Conservation (phyloP, 139 green algal genomes). For the Picochlorum sp. region DNA sequence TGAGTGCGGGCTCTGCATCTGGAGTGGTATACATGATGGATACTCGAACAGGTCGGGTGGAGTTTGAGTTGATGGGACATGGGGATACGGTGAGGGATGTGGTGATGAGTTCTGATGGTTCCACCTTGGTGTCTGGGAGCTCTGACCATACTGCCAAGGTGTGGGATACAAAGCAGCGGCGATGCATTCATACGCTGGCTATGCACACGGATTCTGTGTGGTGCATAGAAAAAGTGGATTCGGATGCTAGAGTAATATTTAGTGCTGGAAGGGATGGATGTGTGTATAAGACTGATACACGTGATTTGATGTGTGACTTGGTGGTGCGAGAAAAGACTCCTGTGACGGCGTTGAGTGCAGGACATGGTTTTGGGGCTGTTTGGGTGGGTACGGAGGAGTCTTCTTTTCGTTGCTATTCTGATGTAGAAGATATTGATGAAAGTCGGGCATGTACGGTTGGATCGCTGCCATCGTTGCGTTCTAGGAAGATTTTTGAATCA, state of each 20-base stretch:
- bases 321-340: conserved; percentile 53
- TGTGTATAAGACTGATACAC: conserved; percentile 64
- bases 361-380: conserved; percentile 13
- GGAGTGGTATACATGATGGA: conserved; percentile 60
- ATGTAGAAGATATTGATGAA: neutral
- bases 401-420: conserved; percentile 17
- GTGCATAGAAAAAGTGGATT: conserved; percentile 41
- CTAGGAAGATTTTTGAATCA: neutral
- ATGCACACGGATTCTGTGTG: conserved; percentile 87
- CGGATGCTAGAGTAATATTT: conserved; percentile 47
- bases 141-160: conserved; percentile 78
- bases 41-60: conserved; percentile 40
- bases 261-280: conserved; percentile 69
- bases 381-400: conserved; percentile 54
- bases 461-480: neutral
- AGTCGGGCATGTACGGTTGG: neutral
- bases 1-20: conserved; percentile 68
- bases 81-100: conserved; percentile 55
- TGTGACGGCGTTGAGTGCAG: conserved; percentile 42
- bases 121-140: conserved; percentile 56
- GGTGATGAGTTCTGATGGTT: conserved; percentile 58
- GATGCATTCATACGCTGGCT: conserved; percentile 57
- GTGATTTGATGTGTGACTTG: conserved; percentile 55
- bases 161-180: conserved; percentile 84
- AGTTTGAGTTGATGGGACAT: conserved; percentile 73